Conservation (phyloP, 768 basidiomycete species). For the Pisolithus sp. region DNA sequence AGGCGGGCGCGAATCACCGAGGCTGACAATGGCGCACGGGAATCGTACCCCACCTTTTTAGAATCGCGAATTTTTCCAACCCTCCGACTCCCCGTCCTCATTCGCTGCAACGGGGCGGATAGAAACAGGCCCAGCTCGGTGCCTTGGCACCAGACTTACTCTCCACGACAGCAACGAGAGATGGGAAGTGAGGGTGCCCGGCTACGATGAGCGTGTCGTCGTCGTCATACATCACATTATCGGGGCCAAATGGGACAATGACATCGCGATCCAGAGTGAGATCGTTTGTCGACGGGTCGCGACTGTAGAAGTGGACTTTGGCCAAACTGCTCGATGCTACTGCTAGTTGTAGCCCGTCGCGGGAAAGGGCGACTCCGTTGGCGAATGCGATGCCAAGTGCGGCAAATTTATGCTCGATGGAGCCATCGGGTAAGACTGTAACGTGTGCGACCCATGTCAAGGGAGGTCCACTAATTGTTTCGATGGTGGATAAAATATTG, state of each 20-base stretch:
- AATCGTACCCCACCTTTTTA: conserved; percentile 28
- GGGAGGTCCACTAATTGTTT: conserved; percentile 52
- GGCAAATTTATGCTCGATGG: conserved; percentile 33
- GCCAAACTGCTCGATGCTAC: conserved; percentile 48
- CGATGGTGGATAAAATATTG: conserved; percentile 44
- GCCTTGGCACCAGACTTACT: conserved; percentile 35
- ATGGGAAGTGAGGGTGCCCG: conserved; percentile 61
- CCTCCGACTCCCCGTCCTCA: neutral
- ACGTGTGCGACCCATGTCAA: conserved; percentile 56
- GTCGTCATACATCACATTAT: conserved; percentile 55
- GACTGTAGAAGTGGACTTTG: conserved; percentile 45
- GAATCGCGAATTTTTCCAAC: neutral
- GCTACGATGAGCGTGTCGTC: conserved; percentile 46
- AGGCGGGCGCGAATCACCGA: conserved; percentile 33
- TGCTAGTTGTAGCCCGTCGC: conserved; percentile 43
- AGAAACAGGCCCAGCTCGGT: conserved; percentile 56
- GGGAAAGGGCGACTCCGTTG: conserved; percentile 65
- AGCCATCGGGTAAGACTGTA: conserved; percentile 29
- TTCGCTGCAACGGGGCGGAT: conserved; percentile 25
- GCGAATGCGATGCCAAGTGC: conserved; percentile 54
- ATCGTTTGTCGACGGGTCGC: conserved; percentile 38
- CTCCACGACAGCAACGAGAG: conserved; percentile 39
- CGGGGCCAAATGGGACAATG: conserved; percentile 51
- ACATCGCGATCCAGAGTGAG: conserved; percentile 37
- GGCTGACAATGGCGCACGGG: conserved; percentile 43